Base-by-base conservation (phyloP, 345 rosid genomes). In the Aquilaria sinensis region DNA sequence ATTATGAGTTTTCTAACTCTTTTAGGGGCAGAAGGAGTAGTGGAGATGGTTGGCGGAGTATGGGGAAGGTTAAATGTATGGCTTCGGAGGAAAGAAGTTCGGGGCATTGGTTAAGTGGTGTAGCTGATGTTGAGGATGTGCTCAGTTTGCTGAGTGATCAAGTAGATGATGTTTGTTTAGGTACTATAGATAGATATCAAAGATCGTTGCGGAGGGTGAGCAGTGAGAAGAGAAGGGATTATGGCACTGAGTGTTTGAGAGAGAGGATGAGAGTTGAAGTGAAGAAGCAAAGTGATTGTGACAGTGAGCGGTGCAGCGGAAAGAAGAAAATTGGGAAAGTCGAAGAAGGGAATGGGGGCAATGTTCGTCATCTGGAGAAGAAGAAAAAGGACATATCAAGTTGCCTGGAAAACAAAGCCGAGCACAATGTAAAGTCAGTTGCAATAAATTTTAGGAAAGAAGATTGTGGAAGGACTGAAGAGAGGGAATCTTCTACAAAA, bases 131-230 rank as follows among this genome's bases (percentile, higher is more conserved):
- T 2, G 95, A 88, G 67, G 86, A 87, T 51, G 68, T 93, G 61
- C 74, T 93, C 67, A 83, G 82, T 77, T 82, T 93, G 75, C 80
- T 93, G 73, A 78, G 89, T 71, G 96, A 90, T 72, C 88, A 87
- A 58, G 30, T 85, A 48, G 53, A 67, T 56, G 84, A 69, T 61
- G 86, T 78, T 52, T 63, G 56, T 63, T 69, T 70, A 59, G 72
- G 64, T 51, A 60, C 55, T 43, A 56, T 67, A 58, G 74, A 70
- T 64, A 73, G 78, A 69, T 66, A 53, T 2, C 68, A 65, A 74
- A 74, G 66, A 5, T 65, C 62, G 12, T 66, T 59, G 43, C 72
- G 66, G 79, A 82, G 72, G 71, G 75, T 72, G 72, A 77, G 77
- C 56, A 70, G 62, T 74, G 70, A 64, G 70, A 83, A 63, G 80